These are phyloP conservation scores for Ogataea salicorniae DNA, from an alignment of 805 yeast species.

Conservation along the genomic window DNA sequence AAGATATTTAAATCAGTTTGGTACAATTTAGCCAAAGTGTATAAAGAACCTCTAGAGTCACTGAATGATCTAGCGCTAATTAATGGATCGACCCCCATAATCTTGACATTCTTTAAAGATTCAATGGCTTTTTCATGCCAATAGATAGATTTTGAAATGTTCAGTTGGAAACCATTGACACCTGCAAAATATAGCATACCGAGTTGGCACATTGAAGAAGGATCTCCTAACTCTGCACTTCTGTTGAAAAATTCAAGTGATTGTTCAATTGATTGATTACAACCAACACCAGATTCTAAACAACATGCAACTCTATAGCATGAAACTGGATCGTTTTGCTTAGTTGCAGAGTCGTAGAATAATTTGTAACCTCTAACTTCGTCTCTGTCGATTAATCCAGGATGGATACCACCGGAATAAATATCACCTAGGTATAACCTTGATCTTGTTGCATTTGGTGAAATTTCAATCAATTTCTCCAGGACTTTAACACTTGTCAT, in stretches of 20 bases:
- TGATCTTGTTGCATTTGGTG: conserved; percentile 51
- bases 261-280: conserved; percentile 35
- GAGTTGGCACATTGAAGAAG: conserved; percentile 66
- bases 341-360: conserved; percentile 52
- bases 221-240: conserved; percentile 60
- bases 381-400: conserved; percentile 46
- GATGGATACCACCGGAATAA: conserved; percentile 46
- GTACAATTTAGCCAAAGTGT: conserved; percentile 32
- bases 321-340: conserved; percentile 51
- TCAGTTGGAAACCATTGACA: conserved; percentile 26
- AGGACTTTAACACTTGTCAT: conserved; percentile 55
- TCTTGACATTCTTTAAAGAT: conserved; percentile 16
- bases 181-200: conserved; percentile 57
- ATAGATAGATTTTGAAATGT: conserved; percentile 22
- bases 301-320: conserved; percentile 68
- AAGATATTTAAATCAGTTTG: conserved; percentile 31
- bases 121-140: conserved; percentile 28
- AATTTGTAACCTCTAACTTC: conserved; percentile 56
- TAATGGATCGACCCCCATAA: conserved; percentile 31
- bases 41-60: conserved; percentile 31
- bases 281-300: conserved; percentile 61
- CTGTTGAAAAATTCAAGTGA: conserved; percentile 51
- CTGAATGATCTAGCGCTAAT: conserved; percentile 30
- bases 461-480: conserved; percentile 45
- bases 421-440: conserved; percentile 56